Conservation (phyloP, 2,329 filamentous ascomycete genomes). For the Massarina eburnea region DNA sequence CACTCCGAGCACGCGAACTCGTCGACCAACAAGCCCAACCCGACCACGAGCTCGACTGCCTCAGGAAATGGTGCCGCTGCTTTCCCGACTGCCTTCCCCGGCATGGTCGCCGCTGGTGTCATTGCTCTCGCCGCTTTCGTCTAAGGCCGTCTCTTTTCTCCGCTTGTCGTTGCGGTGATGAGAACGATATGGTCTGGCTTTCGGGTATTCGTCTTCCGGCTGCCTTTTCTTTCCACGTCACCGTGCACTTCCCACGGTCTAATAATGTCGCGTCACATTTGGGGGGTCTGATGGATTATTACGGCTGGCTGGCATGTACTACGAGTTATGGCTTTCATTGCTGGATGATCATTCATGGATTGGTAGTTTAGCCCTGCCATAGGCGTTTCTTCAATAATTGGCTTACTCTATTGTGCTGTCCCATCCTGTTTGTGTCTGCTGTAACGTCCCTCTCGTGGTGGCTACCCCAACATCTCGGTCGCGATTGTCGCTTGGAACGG, state of each 20-base stretch:
- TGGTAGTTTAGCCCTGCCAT: slow-evolving; percentile 8
- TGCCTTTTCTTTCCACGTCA: background rate
- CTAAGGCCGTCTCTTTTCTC: background rate
- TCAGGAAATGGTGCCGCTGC: slow-evolving; percentile 18
- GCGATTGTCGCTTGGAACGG: too few species aligned
- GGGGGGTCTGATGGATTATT: background rate
- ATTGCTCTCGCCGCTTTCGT: slow-evolving; percentile 18
- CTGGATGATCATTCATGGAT: slow-evolving; percentile 4
- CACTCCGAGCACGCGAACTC: background rate
- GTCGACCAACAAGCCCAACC: background rate
- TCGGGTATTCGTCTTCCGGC: background rate
- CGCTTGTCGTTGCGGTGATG: background rate
- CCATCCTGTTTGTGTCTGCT: too few species aligned
- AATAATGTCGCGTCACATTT: background rate
- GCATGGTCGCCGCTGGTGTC: slow-evolving; percentile 24
- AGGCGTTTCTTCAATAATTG: background rate
- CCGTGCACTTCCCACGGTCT: background rate
- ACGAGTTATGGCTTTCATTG: background rate
- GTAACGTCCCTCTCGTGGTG: background rate
- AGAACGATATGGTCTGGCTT: background rate
- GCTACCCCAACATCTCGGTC: too few species aligned
- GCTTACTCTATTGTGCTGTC: background rate
- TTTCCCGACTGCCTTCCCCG: slow-evolving; percentile 19
- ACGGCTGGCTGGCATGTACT: background rate
- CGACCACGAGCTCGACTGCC: background rate